These are phyloP conservation scores for Mycena amicta DNA, from an alignment of 768 basidiomycete species.

Conservation along the genomic window DNA sequence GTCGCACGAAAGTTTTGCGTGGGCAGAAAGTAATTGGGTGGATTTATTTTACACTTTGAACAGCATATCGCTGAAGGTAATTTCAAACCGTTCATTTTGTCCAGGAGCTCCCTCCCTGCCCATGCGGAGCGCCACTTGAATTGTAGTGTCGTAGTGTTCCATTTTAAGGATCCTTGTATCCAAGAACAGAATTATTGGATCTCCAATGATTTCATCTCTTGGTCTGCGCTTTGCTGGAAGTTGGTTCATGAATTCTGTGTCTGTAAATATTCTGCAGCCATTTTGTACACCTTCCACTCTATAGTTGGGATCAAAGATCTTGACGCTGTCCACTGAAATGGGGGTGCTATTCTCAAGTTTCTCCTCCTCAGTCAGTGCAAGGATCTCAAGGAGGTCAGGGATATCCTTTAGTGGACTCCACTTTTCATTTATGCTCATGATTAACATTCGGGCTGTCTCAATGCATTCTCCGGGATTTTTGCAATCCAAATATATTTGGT, in stretches of 20 bases:
- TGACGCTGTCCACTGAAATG: neutral
- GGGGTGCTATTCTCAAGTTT: neutral
- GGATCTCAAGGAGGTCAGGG: neutral
- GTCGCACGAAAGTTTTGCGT: too few relatives aligned
- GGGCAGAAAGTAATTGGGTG: too few relatives aligned
- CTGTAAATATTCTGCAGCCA: neutral
- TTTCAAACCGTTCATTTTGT: neutral
- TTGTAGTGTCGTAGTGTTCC: neutral
- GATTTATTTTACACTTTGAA: too few relatives aligned
- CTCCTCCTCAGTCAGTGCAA: neutral
- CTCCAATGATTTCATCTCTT: neutral
- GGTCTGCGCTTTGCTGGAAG: neutral
- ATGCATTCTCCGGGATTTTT: neutral
- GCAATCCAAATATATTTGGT: neutral
- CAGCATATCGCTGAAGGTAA: constrained; percentile 1
- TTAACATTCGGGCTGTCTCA: neutral
- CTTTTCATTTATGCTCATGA: neutral
- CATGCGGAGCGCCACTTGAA: neutral
- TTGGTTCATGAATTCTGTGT: neutral
- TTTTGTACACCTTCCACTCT: neutral
- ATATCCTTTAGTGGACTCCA: neutral
- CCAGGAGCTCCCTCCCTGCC: neutral
- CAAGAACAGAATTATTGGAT: neutral
- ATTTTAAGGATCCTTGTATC: neutral
- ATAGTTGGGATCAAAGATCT: neutral